Conservation (phyloP, 2,329 filamentous ascomycete species). For the Fusarium sp. region DNA sequence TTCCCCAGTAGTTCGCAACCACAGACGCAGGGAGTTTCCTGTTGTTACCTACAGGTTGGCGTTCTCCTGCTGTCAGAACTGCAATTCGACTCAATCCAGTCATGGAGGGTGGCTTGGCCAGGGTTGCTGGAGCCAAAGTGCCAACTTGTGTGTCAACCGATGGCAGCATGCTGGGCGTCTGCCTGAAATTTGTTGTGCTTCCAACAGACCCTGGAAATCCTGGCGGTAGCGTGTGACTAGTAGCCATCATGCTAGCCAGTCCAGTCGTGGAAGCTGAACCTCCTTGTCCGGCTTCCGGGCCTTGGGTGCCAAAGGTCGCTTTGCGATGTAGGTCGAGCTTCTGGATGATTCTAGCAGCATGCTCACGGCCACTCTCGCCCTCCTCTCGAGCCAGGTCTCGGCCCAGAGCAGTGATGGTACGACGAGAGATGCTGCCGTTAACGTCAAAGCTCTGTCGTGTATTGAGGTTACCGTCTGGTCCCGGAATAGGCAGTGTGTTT, state of each 20-base stretch:
- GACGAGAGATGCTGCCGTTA: slow-evolving; percentile 58
- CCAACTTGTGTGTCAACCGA: slow-evolving; percentile 62
- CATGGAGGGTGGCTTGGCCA: slow-evolving; percentile 83
- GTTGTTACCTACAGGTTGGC: slow-evolving; percentile 72
- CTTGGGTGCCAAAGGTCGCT: slow-evolving; percentile 64
- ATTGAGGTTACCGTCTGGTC: slow-evolving; percentile 63
- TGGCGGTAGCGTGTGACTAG: slow-evolving; percentile 82
- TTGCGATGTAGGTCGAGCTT: slow-evolving; percentile 92
- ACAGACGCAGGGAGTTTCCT: slow-evolving; percentile 84
- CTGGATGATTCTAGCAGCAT: slow-evolving; percentile 89
- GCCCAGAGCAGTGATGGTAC: slow-evolving; percentile 65
- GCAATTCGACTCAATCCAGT: slow-evolving; percentile 90
- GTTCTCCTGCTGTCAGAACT: slow-evolving; percentile 82
- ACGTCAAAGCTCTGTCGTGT: slow-evolving; percentile 80
- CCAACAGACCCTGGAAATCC: slow-evolving; percentile 57
- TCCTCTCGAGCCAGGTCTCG: slow-evolving; percentile 68
- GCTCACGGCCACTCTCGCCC: slow-evolving; percentile 79
- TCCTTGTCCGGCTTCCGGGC: slow-evolving; percentile 51
- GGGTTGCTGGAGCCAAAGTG: slow-evolving; percentile 81
- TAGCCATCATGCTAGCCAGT: slow-evolving; percentile 86
- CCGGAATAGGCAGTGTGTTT: slow-evolving; percentile 72
- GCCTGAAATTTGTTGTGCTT: slow-evolving; percentile 45
- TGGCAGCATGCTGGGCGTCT: slow-evolving; percentile 47
- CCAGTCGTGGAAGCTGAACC: slow-evolving; percentile 64
- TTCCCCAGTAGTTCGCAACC: slow-evolving; percentile 95